These are phyloP conservation scores for Plasmodium knowlesi DNA, from an alignment of 169 alveolate genomes.

Conservation along the genomic window DNA sequence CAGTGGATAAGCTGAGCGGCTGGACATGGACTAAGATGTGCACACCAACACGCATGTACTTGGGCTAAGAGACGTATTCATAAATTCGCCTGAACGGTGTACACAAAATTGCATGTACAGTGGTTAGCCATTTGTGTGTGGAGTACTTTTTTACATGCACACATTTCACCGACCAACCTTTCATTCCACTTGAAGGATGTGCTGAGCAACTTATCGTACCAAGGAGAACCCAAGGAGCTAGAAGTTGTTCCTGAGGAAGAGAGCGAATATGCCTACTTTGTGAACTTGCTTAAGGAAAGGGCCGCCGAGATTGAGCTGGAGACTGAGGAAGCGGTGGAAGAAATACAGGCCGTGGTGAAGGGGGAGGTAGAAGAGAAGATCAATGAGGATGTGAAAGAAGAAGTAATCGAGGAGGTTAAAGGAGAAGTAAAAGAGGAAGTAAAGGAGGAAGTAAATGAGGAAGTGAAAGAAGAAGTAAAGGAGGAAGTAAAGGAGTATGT, in stretches of 20 bases:
- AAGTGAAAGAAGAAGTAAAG: not conserved
- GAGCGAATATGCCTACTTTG: slow-evolving; percentile 42
- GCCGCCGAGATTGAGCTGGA: not conserved
- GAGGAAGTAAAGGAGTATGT: too few species aligned
- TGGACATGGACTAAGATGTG: not conserved
- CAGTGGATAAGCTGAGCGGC: not conserved
- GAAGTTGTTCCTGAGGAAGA: slow-evolving; percentile 10
- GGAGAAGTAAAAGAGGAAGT: not conserved
- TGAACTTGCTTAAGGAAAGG: slow-evolving; percentile 27
- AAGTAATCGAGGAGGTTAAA: not conserved
- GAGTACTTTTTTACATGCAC: not conserved
- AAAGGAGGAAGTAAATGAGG: too few species aligned
- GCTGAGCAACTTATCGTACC: slow-evolving; percentile 47
- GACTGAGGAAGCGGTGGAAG: not conserved
- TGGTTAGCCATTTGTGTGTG: not conserved
- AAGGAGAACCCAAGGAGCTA: slow-evolving; percentile 51
- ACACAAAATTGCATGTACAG: not conserved
- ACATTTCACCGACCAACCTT: not conserved
- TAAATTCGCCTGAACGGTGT: not conserved
- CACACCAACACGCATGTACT: not conserved
- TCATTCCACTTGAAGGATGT: slow-evolving; percentile 38
- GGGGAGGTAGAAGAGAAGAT: not conserved
- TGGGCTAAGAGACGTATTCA: not conserved
- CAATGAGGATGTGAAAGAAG: not conserved
- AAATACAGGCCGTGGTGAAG: not conserved